Evolutionary conservation across 768 basidiomycete genomes (phyloP).

Genomic region (Termitomyces heimii): DNA sequence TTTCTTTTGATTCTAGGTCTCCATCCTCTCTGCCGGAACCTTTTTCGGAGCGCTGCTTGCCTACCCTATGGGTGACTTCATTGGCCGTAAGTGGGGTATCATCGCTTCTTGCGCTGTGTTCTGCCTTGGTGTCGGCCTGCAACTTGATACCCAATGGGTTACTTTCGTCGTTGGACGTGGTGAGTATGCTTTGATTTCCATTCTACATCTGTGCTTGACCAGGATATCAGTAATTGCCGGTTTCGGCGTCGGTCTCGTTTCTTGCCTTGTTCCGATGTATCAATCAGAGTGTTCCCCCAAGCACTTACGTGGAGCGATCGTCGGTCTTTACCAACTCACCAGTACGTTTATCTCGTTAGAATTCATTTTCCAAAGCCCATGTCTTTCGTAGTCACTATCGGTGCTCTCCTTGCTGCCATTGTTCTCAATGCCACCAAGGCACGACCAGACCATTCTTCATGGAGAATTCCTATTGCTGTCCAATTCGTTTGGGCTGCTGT

Average conservation of each 20-base stretch:
- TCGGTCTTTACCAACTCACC: conserved; percentile 30
- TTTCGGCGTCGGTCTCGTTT: conserved; percentile 75
- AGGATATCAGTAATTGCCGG: conserved; percentile 61
- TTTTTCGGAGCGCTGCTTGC: conserved; percentile 67
- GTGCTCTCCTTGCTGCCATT: conserved; percentile 64
- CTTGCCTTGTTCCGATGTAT: conserved; percentile 52
- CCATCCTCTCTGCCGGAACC: conserved; percentile 83
- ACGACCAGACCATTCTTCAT: conserved; percentile 46
- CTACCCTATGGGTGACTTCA: conserved; percentile 38
- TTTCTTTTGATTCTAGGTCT: conserved; percentile 19
- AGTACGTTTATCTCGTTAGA: conserved; percentile 7
- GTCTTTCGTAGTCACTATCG: conserved; percentile 64
- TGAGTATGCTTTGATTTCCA: not conserved
- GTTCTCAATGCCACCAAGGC: conserved; percentile 63
- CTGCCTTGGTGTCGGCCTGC: conserved; percentile 59
- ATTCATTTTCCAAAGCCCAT: conserved; percentile 29
- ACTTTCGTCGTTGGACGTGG: conserved; percentile 23
- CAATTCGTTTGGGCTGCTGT: conserved; percentile 79
- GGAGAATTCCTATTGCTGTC: conserved; percentile 50
- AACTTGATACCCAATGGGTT: conserved; percentile 27
- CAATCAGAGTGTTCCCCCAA: conserved; percentile 58
- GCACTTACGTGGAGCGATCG: conserved; percentile 69
- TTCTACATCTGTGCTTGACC: not conserved
- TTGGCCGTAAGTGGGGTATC: conserved; percentile 54
- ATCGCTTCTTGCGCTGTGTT: conserved; percentile 57